Conservation (phyloP, 176 grass and related monocot species). For the Oryza glaberrima region DNA sequence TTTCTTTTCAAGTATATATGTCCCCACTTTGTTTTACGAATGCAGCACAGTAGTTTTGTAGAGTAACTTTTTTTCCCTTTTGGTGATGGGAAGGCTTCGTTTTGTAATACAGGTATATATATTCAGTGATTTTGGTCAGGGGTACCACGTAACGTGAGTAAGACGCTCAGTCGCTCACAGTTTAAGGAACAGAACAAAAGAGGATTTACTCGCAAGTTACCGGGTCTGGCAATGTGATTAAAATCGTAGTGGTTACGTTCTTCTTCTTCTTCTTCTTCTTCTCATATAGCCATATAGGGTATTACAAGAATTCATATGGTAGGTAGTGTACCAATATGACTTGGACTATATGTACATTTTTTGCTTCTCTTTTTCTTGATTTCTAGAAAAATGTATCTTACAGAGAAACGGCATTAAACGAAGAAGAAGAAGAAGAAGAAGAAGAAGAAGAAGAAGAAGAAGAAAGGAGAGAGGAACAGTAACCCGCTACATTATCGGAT, state of each 20-base stretch:
- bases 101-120: neutral
- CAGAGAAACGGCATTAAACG: too few relatives aligned
- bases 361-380: neutral
- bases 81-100: neutral
- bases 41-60: too few relatives aligned
- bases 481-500: too few relatives aligned
- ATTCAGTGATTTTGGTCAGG: neutral
- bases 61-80: too few relatives aligned
- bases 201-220: too few relatives aligned
- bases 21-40: neutral
- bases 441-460: too few relatives aligned
- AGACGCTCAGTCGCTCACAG: neutral
- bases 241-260: neutral
- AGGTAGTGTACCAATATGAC: neutral
- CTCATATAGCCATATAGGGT: neutral
- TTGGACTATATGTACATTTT: neutral
- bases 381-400: neutral
- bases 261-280: neutral
- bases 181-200: neutral
- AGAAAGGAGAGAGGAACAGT: too few relatives aligned
- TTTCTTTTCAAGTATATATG: neutral
- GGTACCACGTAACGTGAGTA: neutral
- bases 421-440: too few relatives aligned
- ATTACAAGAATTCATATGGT: too few relatives aligned
- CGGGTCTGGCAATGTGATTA: neutral